Percentiles rank a stretch among this genome's conserved stretches.
These are phyloP conservation scores for Pseudoperonospora humuli DNA, from an alignment of 352 stramenopile species.

Conservation along the genomic window DNA sequence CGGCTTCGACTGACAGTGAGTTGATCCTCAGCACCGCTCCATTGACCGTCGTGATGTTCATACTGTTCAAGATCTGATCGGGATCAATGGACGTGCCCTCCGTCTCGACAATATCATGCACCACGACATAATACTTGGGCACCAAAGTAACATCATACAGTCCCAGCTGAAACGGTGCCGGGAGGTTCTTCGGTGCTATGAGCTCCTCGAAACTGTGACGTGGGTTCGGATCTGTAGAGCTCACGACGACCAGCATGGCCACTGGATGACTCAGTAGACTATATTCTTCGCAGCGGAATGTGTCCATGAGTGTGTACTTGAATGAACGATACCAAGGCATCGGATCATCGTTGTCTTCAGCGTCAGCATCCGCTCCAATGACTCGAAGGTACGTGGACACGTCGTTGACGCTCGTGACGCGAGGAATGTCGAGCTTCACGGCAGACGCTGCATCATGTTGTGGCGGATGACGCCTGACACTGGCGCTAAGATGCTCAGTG, in stretches of 20 bases:
- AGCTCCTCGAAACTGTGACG: conserved; percentile 71
- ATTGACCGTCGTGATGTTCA: conserved; percentile 42
- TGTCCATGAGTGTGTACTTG: conserved; percentile 70
- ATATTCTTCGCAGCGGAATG: conserved; percentile 77
- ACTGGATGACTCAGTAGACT: conserved; percentile 66
- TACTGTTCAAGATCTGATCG: conserved; percentile 61
- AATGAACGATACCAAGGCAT: conserved; percentile 81
- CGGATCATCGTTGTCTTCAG: conserved; percentile 27
- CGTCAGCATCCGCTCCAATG: conserved; percentile 36
- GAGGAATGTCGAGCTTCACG: conserved; percentile 61
- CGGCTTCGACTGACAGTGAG: conserved; percentile 34
- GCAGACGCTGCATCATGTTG: conserved; percentile 16
- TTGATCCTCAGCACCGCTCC: conserved; percentile 65
- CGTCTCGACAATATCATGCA: conserved; percentile 80
- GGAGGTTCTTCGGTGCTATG: conserved; percentile 35
- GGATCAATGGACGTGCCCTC: conserved; percentile 73
- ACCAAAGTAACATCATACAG: conserved; percentile 70
- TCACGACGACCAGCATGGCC: conserved; percentile 71
- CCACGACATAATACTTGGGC: conserved; percentile 83
- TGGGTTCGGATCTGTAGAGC: conserved; percentile 75
- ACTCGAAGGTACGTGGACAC: conserved; percentile 58
- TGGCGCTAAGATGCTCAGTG: conserved; percentile 54
- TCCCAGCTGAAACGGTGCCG: conserved; percentile 54
- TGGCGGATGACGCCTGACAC: conserved; percentile 46
- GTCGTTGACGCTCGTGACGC: conserved; percentile 47